phyloP scores from a whole-genome alignment of 768 basidiomycete species.

The Boletus rex-veris region DNA sequence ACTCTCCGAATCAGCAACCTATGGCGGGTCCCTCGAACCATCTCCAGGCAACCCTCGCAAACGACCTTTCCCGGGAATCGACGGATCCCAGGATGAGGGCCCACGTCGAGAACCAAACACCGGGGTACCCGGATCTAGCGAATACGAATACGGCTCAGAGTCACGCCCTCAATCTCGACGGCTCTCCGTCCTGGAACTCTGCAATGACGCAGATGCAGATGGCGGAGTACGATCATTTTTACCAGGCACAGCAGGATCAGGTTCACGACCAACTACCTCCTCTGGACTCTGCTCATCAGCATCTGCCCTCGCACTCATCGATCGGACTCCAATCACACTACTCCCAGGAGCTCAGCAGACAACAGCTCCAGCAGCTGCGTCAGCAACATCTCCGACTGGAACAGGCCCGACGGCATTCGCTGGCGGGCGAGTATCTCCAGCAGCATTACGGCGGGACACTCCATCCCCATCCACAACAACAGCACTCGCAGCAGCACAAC shows the following conservation, averaged over 20 bases:
- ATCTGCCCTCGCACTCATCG: slow-evolving; percentile 50
- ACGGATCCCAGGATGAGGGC: slow-evolving; percentile 43
- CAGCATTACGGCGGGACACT: slow-evolving; percentile 35
- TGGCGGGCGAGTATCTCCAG: slow-evolving; percentile 38
- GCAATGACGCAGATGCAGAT: slow-evolving; percentile 64
- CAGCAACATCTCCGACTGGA: slow-evolving; percentile 36
- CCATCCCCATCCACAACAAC: slow-evolving; percentile 28
- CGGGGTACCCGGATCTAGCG: slow-evolving; percentile 30
- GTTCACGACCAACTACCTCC: slow-evolving; percentile 43
- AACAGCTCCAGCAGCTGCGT: slow-evolving; percentile 39
- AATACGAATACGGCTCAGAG: slow-evolving; percentile 68
- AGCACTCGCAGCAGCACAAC: slow-evolving; percentile 26
- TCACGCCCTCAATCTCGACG: slow-evolving; percentile 77
- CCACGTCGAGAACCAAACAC: slow-evolving; percentile 36
- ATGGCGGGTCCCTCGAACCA: slow-evolving; percentile 32
- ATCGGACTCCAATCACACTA: slow-evolving; percentile 41
- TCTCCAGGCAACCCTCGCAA: slow-evolving; percentile 51
- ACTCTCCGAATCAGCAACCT: slow-evolving; percentile 36
- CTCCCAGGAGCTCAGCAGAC: slow-evolving; percentile 47
- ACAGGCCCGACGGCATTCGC: slow-evolving; percentile 32
- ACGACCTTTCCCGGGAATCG: slow-evolving; percentile 59
- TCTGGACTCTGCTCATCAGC: slow-evolving; percentile 46
- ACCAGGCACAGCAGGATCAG: slow-evolving; percentile 32
- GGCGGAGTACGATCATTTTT: slow-evolving; percentile 46
- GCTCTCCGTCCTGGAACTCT: slow-evolving; percentile 85